These are phyloP conservation scores for Phytomonas sp. DNA, from an alignment of 208 protist species.

Conservation along the genomic window DNA sequence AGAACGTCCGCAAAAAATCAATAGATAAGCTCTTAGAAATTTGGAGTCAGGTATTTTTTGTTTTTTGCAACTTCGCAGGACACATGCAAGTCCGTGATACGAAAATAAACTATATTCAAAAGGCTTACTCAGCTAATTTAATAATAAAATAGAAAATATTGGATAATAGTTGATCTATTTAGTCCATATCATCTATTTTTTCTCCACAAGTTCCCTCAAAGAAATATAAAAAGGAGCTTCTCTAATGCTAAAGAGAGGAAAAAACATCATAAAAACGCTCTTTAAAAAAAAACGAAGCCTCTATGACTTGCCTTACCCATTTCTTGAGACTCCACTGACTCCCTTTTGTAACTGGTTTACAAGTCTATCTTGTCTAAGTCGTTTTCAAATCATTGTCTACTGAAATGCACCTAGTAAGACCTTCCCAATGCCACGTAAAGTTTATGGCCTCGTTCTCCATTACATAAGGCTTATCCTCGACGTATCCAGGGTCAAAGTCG, in stretches of 20 bases:
- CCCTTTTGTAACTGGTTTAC: neutral
- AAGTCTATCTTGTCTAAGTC: neutral
- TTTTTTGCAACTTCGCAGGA: neutral
- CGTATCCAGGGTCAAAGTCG: slow-evolving; percentile 55
- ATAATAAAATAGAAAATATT: neutral
- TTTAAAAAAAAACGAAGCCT: neutral
- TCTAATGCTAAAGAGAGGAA: neutral
- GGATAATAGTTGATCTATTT: neutral
- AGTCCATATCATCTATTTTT: neutral
- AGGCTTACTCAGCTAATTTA: neutral
- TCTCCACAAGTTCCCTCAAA: neutral
- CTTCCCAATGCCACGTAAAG: slow-evolving; percentile 54
- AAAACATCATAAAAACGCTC: neutral
- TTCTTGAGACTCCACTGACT: neutral
- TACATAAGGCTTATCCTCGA: slow-evolving; percentile 53
- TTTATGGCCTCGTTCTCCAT: slow-evolving; percentile 62
- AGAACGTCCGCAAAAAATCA: neutral
- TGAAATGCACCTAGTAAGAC: neutral
- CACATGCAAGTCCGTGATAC: neutral
- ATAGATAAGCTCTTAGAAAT: neutral
- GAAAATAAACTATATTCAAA: neutral
- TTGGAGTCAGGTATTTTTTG: neutral
- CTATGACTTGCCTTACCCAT: neutral
- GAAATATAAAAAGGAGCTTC: neutral
- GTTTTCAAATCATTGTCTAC: neutral